These are phyloP conservation scores for Mycena crocata DNA, from an alignment of 768 basidiomycete genomes.

Conservation along the genomic window DNA sequence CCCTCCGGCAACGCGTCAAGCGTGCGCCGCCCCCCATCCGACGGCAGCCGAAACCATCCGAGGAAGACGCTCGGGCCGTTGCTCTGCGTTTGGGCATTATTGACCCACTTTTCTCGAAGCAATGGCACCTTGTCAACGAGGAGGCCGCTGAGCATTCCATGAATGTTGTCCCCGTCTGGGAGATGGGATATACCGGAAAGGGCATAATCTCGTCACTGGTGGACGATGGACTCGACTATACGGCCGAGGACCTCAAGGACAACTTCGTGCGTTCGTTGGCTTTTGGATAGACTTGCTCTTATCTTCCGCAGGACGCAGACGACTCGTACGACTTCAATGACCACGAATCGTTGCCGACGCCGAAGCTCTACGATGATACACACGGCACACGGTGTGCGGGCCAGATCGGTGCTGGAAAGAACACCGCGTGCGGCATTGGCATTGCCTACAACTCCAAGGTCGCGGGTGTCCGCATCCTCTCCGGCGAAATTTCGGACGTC, in stretches of 20 bases:
- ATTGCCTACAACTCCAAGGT: conserved; percentile 93
- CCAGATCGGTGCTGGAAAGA: conserved; percentile 93
- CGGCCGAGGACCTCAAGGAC: conserved; percentile 83
- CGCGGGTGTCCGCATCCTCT: conserved; percentile 95
- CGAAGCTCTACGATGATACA: conserved; percentile 89
- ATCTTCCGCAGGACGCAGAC: conserved; percentile 74
- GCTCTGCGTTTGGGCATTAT: conserved; percentile 53
- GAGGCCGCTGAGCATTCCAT: conserved; percentile 84
- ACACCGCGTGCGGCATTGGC: conserved; percentile 94
- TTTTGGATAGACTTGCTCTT: conserved; percentile 40
- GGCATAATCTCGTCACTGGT: conserved; percentile 90
- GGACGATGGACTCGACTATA: conserved; percentile 95
- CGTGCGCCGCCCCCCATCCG: conserved; percentile 75
- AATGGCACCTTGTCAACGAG: conserved; percentile 97
- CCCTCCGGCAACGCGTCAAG: conserved; percentile 73
- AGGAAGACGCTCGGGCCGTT: conserved; percentile 23
- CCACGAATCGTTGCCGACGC: conserved; percentile 87
- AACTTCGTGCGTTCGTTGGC: conserved; percentile 83
- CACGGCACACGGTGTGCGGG: conserved; percentile 99
- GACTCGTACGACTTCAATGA: conserved; percentile 98
- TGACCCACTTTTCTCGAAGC: conserved; percentile 85
- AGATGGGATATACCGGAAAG: conserved; percentile 87
- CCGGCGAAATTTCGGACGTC: conserved; percentile 92
- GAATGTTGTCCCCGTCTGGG: conserved; percentile 95
- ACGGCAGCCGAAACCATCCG: conserved; percentile 40